These are phyloP conservation scores for Terana coerulea DNA, from an alignment of 768 basidiomycete species.

Conservation along the genomic window DNA sequence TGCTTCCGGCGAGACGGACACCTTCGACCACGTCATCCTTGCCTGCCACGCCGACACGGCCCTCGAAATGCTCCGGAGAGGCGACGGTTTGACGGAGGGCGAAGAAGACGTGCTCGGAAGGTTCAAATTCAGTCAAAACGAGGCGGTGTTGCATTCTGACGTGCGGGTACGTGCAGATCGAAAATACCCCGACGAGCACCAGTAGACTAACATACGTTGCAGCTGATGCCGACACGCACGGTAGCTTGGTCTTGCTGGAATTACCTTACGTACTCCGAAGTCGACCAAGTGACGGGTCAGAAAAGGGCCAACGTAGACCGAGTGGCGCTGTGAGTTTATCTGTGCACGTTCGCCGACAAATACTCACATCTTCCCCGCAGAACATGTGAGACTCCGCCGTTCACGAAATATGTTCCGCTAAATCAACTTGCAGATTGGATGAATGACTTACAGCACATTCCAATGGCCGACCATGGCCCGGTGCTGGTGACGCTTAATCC, in stretches of 20 bases:
- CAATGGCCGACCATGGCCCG: slow-evolving; percentile 50
- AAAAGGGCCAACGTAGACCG: slow-evolving; percentile 48
- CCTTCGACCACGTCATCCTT: slow-evolving; percentile 69
- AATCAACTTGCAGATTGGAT: slow-evolving; percentile 49
- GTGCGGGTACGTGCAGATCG: slow-evolving; percentile 38
- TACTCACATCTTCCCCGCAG: neutral
- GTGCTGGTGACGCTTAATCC: slow-evolving; percentile 74
- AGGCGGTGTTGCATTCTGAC: slow-evolving; percentile 66
- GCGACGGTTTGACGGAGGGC: slow-evolving; percentile 43
- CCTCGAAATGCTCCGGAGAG: slow-evolving; percentile 45
- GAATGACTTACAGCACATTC: slow-evolving; percentile 72
- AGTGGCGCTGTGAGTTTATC: slow-evolving; percentile 46
- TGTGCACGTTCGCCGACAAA: too few species aligned
- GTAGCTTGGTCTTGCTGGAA: slow-evolving; percentile 79
- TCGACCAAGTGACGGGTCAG: slow-evolving; percentile 29
- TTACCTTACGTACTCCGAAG: slow-evolving; percentile 54
- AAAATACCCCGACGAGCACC: neutral
- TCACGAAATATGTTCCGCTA: neutral
- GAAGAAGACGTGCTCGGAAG: slow-evolving; percentile 54
- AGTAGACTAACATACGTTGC: neutral
- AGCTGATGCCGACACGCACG: slow-evolving; percentile 66
- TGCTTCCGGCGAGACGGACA: slow-evolving; percentile 36
- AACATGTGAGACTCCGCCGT: slow-evolving; percentile 5
- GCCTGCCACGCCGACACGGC: slow-evolving; percentile 71
- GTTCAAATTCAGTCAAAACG: slow-evolving; percentile 67